phyloP scores from a whole-genome alignment of 1,284 basidiomycete species.

The Neolentinus lepideus region DNA sequence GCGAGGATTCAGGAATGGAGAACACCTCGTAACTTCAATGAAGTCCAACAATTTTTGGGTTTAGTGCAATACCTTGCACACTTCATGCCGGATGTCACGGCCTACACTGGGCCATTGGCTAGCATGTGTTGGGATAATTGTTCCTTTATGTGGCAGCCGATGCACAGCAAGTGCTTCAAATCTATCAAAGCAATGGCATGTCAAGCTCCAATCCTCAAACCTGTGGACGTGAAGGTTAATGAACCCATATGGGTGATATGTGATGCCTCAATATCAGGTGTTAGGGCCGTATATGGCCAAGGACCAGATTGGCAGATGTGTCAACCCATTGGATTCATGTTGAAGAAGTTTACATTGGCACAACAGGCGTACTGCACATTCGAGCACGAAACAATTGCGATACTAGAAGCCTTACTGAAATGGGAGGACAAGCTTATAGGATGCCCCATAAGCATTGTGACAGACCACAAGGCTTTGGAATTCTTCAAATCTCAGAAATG shows the following conservation, averaged over 20 bases:
- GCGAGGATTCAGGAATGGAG: constrained; percentile 1
- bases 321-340: too few relatives aligned
- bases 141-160: not conserved
- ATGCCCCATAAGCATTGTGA: too few relatives aligned
- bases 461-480: too few relatives aligned
- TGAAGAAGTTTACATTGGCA: too few relatives aligned
- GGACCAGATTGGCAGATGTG: too few relatives aligned
- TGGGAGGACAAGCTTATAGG: too few relatives aligned
- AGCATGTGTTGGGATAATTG: not conserved
- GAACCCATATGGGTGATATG: constrained; percentile 3
- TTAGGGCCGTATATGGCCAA: not conserved
- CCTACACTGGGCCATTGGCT: not conserved
- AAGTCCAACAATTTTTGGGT: constrained; percentile 3
- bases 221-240: not conserved
- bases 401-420: too few relatives aligned
- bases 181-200: constrained; percentile 3
- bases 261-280: not conserved
- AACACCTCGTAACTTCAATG: constrained; percentile 1
- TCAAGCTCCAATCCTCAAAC: constrained; percentile 1
- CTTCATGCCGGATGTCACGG: constrained; percentile 1
- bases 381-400: too few relatives aligned
- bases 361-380: too few relatives aligned
- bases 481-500: too few relatives aligned
- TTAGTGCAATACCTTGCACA: constrained; percentile 4
- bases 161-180: constrained; percentile 4